Evolutionary conservation across 495 filamentous ascomycete genomes (phyloP).

Genomic region (Neurospora terricola): DNA sequence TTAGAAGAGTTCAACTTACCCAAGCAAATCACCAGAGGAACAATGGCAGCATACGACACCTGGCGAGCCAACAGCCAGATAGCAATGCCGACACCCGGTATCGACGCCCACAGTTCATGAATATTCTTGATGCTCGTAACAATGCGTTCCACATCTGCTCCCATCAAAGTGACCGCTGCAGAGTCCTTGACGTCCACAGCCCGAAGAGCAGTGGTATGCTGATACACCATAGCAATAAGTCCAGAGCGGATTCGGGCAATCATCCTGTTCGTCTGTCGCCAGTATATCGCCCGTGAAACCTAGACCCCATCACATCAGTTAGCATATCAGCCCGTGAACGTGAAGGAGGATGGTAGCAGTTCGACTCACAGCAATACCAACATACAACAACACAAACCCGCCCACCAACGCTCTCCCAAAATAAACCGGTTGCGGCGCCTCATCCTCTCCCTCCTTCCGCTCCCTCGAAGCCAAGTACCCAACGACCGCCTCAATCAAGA

Average conservation of each 20-base stretch:
- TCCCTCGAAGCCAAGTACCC: background rate
- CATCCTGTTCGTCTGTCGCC: conserved; percentile 29
- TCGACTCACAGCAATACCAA: conserved; percentile 38
- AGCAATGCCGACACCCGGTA: conserved; percentile 43
- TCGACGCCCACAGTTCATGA: conserved; percentile 39
- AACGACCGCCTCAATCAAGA: conserved; percentile 4
- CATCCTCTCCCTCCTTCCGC: background rate
- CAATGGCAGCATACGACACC: conserved; percentile 34
- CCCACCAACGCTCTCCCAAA: conserved; percentile 46
- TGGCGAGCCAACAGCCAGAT: conserved; percentile 47
- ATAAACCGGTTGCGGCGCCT: background rate
- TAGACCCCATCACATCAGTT: background rate
- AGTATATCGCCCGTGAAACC: conserved; percentile 23
- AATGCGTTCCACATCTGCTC: conserved; percentile 32
- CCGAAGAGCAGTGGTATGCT: conserved; percentile 35
- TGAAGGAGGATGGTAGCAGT: background rate
- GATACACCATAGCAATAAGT: conserved; percentile 45
- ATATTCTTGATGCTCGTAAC: conserved; percentile 10
- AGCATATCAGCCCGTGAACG: background rate
- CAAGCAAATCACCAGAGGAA: conserved; percentile 41
- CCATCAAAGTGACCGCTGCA: conserved; percentile 54
- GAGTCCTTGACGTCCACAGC: conserved; percentile 37
- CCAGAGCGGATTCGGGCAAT: conserved; percentile 47
- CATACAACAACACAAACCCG: conserved; percentile 44
- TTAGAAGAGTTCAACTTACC: conserved; percentile 13